A percentile compares a stretch with the other conserved stretches of the same genome.
These are phyloP conservation scores for Cicer pinnatifidum DNA, from an alignment of 306 rosid species.

Conservation along the genomic window DNA sequence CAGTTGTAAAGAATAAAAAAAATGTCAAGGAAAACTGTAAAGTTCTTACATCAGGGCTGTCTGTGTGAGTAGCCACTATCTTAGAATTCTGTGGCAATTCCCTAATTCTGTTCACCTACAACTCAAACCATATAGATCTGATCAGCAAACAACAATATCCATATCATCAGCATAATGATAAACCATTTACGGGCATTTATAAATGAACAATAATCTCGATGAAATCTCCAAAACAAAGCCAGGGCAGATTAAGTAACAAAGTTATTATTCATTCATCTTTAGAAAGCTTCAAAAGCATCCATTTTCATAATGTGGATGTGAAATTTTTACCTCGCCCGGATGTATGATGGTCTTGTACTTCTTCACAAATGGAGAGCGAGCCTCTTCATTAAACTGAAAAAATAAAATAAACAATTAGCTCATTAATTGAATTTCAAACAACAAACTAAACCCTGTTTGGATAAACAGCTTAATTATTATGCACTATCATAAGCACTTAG, in stretches of 20 bases:
- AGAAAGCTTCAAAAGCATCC: background rate
- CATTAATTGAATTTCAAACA: slow-evolving; percentile 28
- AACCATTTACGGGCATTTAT: slow-evolving; percentile 1
- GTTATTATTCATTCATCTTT: slow-evolving; percentile 5
- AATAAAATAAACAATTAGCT: background rate
- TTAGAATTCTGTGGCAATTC: slow-evolving; percentile 90
- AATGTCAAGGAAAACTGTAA: slow-evolving; percentile 25
- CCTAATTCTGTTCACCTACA: slow-evolving; percentile 96
- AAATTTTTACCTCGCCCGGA: slow-evolving; percentile 88
- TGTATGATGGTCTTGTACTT: slow-evolving; percentile 99
- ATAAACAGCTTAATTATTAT: no score
- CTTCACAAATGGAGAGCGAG: slow-evolving; percentile 99
- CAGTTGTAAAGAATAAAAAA: background rate
- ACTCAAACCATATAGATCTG: slow-evolving; percentile 38
- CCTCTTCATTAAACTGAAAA: slow-evolving; percentile 94
- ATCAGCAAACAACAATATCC: slow-evolving; percentile 17
- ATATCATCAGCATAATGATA: slow-evolving; percentile 19
- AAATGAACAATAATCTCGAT: background rate
- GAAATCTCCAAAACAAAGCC: slow-evolving; percentile 17
- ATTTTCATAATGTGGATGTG: background rate
- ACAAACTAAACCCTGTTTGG: no score
- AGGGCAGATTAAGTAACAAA: slow-evolving; percentile 19
- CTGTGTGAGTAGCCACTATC: slow-evolving; percentile 98
- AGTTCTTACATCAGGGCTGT: slow-evolving; percentile 88
- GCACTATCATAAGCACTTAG: no score